Base-by-base conservation (phyloP, 2,329 filamentous ascomycete species). In the Aspergillus thermomutatus region DNA sequence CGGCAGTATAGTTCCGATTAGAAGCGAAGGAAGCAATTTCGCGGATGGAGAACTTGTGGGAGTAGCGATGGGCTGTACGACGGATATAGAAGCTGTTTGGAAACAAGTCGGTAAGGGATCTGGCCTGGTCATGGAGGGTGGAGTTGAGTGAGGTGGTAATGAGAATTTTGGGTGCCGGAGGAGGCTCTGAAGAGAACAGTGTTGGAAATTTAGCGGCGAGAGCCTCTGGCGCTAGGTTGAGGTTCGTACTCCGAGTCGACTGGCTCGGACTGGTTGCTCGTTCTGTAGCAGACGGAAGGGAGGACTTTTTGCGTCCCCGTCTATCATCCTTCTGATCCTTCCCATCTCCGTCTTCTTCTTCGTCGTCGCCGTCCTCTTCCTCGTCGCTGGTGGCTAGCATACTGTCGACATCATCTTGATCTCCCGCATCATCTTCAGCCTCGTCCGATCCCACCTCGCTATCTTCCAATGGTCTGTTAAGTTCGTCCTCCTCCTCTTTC, bases 101-200 rank as follows among this genome's bases (percentile, higher is more conserved):
- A 77, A 97, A 95, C 58, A 97, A 79, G 9, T 84, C 83, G 59
- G 88, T 90, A 58, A 97, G 83, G 43, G 92, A 82, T 57, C 89
- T 76, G 50, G 91, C 92, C 79, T 96, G 86, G 60, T 87, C 76
- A 79, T 99, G 93, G 11, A 97, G 84, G 1, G 88, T 93, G 11
- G 90, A 91, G 77, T 96, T 92, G 67, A 97, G 82, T 11, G 87
- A 90, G 7, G 94, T 97, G 0, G 94, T 99, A 69, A 99, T 84
- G 41, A 99, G 86, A 61, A 97, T 87, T 76, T 97, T 96, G 52
- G 94, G 92, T 57, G 77, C 75, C 55, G 79, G 82, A 49, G 80
- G 84, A 34, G 80, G 68, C 60, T 77, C 72, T 14, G 68, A 65
- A 28, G 84, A 64, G 75, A 86, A 88, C 25, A 87, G 78, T 6